Base-by-base conservation (phyloP, 345 rosid species). In the Arabidopsis suecica region DNA sequence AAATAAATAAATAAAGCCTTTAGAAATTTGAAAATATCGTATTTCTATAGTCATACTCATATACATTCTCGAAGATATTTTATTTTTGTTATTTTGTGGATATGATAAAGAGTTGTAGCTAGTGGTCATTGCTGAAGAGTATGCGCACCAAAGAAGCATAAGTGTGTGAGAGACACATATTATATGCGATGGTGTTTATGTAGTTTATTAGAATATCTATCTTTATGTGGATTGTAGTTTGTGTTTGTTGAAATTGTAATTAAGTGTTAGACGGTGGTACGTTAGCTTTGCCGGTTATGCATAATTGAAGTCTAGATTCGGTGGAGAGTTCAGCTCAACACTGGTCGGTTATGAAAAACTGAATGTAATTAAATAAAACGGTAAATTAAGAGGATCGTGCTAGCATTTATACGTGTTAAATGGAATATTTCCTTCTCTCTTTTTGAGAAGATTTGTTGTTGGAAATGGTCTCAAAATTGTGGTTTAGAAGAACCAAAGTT, bases 121-220 rank as follows among this genome's bases (percentile, higher is more conserved):
- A 45, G 50, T 47, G 51, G 23, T 47, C 10, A 47, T 47, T 47
- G 50, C 50, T 45, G 9, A 47, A 48, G 53, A 48, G 53, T 48
- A 7, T 8, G 5, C 25, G 53, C 53, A 48, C 53, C 5, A 48
- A 48, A 48, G 25, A 48, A 48, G 30, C 28, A 8, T 7, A 18
- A 48, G 25, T 18, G 25, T 18, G 5, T 18, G 54, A 48, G 3
- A 42, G 4, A 8, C 5, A 49, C 54, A 49, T 20, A 49, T 18
- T 18, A 49, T 49, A 49, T 49, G 54, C 25, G 25, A 20, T 49
- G 25, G 8, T 49, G 9, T n/a, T 38, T n/a, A 44, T 16, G 8
- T 20, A 47, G 22, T 16, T 47, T n/a, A 47, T 47, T n/a, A 45
- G n/a, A n/a, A 47, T 47, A 42, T 34, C 37, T 34, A 5, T 34